Conservation (phyloP, 2,329 filamentous ascomycete genomes). For the Domatiomyces catenatus region DNA sequence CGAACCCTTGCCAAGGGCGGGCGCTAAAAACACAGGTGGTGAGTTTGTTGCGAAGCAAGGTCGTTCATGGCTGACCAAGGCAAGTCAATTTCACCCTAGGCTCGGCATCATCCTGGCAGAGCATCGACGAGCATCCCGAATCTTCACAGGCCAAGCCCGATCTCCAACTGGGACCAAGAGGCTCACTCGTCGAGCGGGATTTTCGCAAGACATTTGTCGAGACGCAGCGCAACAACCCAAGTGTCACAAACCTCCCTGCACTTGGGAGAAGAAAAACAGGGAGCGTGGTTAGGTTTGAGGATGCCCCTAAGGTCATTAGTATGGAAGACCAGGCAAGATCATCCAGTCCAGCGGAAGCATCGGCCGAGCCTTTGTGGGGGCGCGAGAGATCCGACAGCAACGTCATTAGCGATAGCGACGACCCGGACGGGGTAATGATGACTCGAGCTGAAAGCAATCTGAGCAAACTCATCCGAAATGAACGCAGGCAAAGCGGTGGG, state of each 20-base stretch:
- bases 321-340: constrained; percentile 11
- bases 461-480: constrained; percentile 17
- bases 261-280: constrained; percentile 11
- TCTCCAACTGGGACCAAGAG: constrained; percentile 8
- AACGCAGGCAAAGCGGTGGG: constrained; percentile 10
- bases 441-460: constrained; percentile 17
- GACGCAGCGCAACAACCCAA: constrained; percentile 12
- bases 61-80: background rate
- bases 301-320: constrained; percentile 8
- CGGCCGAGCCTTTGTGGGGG: constrained; percentile 5
- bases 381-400: constrained; percentile 1
- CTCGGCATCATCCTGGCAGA: constrained; percentile 16
- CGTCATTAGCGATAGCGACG: constrained; percentile 5
- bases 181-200: constrained; percentile 22
- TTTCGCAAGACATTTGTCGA: constrained; percentile 26
- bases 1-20: background rate
- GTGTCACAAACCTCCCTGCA: constrained; percentile 10
- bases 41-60: background rate
- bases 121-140: constrained; percentile 9
- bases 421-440: constrained; percentile 1
- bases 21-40: background rate
- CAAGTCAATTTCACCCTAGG: constrained; percentile 11
- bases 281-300: constrained; percentile 14
- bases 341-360: constrained; percentile 2
- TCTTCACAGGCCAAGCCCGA: constrained; percentile 1